These are phyloP conservation scores for Phyllosticta capitalensis DNA, from an alignment of 2,329 filamentous ascomycete species.

Conservation along the genomic window DNA sequence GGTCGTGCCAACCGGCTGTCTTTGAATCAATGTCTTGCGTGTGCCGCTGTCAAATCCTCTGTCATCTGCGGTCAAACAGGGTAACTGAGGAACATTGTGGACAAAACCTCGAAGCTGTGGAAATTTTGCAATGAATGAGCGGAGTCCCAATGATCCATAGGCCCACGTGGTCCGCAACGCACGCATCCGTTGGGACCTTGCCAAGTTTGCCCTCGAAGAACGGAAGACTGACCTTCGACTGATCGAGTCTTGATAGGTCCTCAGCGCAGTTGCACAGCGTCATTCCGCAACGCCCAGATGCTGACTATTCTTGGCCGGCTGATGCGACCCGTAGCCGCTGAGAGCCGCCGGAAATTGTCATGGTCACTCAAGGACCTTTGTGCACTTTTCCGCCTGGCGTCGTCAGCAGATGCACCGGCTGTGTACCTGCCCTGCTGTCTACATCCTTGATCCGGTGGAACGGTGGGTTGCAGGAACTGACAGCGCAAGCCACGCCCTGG, in stretches of 20 bases:
- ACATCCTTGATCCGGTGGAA: neutral
- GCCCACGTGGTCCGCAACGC: neutral
- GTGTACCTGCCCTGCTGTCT: neutral
- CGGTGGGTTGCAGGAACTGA: neutral
- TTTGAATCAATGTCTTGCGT: neutral
- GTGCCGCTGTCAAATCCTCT: neutral
- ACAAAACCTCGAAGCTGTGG: neutral
- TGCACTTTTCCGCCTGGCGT: neutral
- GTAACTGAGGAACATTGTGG: neutral
- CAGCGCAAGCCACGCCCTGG: neutral
- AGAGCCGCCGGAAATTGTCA: neutral
- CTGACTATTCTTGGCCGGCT: neutral
- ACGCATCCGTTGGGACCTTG: neutral
- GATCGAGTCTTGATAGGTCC: neutral
- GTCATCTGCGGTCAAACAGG: neutral
- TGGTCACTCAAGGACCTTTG: neutral
- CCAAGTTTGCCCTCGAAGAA: neutral
- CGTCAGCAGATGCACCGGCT: neutral
- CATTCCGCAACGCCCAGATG: neutral
- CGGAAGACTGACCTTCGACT: neutral
- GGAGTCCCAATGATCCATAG: neutral
- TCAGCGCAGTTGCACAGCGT: neutral
- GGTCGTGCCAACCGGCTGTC: neutral
- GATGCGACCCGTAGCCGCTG: neutral
- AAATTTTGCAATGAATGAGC: neutral